Percentiles rank a stretch among this genome's conserved stretches.
Evolutionary conservation across 2,329 filamentous ascomycete species (phyloP).

Genomic region (Escovopsis sp.): DNA sequence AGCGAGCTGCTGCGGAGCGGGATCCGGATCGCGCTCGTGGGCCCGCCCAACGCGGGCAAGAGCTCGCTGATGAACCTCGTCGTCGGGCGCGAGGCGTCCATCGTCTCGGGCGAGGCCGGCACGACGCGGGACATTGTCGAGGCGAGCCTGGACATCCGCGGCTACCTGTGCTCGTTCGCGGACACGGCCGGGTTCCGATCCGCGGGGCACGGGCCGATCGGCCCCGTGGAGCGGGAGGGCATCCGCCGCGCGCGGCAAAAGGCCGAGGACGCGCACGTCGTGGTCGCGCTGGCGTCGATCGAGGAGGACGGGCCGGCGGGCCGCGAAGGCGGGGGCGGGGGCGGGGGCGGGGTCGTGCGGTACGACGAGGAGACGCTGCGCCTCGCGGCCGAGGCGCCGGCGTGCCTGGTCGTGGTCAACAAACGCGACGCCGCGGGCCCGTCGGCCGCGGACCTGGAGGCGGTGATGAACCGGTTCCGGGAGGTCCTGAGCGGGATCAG

Average conservation of each 20-base stretch:
- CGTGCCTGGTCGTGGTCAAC: slow-evolving; percentile 44
- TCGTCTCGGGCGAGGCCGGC: slow-evolving; percentile 83
- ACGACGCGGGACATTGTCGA: slow-evolving; percentile 93
- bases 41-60: slow-evolving; percentile 88
- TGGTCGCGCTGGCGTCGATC: slow-evolving; percentile 67
- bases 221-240: slow-evolving; percentile 72
- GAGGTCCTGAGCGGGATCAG: slow-evolving; percentile 6
- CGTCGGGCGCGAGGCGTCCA: slow-evolving; percentile 84
- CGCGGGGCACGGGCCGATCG: slow-evolving; percentile 30
- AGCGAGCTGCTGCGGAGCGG: slow-evolving; percentile 76
- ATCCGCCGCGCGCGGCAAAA: slow-evolving; percentile 74
- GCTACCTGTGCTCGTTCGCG: slow-evolving; percentile 85
- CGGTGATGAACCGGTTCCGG: slow-evolving; percentile 27
- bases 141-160: slow-evolving; percentile 74
- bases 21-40: slow-evolving; percentile 73
- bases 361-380: slow-evolving; percentile 41
- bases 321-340: no score
- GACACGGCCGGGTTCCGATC: slow-evolving; percentile 78
- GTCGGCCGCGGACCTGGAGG: slow-evolving; percentile 15
- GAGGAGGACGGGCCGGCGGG: slow-evolving; percentile 41
- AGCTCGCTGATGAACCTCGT: slow-evolving; percentile 85
- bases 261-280: slow-evolving; percentile 70
- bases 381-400: slow-evolving; percentile 33
- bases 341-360: slow-evolving; percentile 29
- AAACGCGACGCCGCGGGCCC: slow-evolving; percentile 39